Percentiles rank a stretch among this genome's conserved stretches.
phyloP scores from a whole-genome alignment of 805 yeast species.

The Cyberlindnera mrakii region DNA sequence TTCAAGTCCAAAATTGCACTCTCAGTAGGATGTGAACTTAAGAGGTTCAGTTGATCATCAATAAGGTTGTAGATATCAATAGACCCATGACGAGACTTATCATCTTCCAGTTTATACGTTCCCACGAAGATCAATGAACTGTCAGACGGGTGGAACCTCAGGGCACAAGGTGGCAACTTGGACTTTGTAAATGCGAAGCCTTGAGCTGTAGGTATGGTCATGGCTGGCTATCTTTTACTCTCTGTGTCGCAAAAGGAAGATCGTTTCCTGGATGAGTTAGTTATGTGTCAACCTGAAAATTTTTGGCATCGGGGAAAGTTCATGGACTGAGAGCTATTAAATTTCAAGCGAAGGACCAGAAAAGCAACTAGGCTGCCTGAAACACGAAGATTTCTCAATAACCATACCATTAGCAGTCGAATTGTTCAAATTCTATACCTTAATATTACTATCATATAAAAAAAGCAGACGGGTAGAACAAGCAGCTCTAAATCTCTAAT shows the following conservation, averaged over 20 bases:
- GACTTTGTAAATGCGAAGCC: constrained; percentile 32
- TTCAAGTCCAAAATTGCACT: constrained; percentile 79
- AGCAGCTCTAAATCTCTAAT: too few species aligned
- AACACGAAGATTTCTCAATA: too few species aligned
- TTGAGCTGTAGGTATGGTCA: constrained; percentile 1
- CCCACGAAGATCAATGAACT: constrained; percentile 54
- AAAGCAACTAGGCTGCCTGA: too few species aligned
- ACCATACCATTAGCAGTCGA: too few species aligned
- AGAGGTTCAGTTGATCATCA: constrained; percentile 16
- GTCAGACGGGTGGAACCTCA: constrained; percentile 52
- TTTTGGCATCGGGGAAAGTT: too few species aligned
- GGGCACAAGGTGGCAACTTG: constrained; percentile 76
- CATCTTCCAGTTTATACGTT: constrained; percentile 68
- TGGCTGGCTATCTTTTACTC: background rate
- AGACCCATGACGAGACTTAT: constrained; percentile 60
- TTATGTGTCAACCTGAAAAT: too few species aligned
- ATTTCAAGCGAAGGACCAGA: too few species aligned
- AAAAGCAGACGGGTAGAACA: too few species aligned
- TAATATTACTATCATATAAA: too few species aligned
- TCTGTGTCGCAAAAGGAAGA: background rate
- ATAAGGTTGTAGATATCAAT: constrained; percentile 34
- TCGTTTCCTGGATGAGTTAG: too few species aligned
- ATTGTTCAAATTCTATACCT: too few species aligned
- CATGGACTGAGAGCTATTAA: too few species aligned
- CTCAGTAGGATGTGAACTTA: constrained; percentile 28